Base-by-base conservation (phyloP, 2,329 filamentous ascomycete species). In the Thermothelomyces thermophilus region DNA sequence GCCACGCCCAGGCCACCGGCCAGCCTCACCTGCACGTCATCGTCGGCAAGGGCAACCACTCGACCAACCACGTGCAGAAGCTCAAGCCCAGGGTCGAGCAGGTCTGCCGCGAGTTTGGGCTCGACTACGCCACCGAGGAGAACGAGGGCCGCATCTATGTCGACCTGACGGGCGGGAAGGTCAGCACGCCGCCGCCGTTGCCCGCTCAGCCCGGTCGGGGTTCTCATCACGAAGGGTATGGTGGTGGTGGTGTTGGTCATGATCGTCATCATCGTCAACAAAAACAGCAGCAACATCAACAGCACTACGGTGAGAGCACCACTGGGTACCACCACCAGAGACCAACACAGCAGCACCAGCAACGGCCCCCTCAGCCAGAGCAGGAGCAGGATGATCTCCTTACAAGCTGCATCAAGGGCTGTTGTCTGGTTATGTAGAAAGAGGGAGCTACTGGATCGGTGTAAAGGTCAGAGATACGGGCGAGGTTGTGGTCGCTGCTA, bases 31-130 rank as follows among this genome's bases (percentile, higher is more conserved):
- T 98, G 49, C 90, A 95, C 70, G 90, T 95, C 35, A 96, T 98
- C 62, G 91, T 97, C 26, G 93, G 93, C 63, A 95, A 91, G 69
- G 93, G 93, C 3, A 93, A 94, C 66, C 93, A 98, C 71, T 88
- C 83, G 44, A 73, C 71, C 9, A 79, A 83, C 57, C 86, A 93
- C 62, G 77, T 97, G 20, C 89, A 95, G 68, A 96, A 93, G 75
- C 83, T 98, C 68, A 96, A 95, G 71, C 93, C 93, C n/a, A 79
- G 87, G 54, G 89, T 97, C 37, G 90, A 97, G 71, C 77, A 87
- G 65, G 75, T 97, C 42, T 95, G 91, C 68, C 78, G 74, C 42
- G 86, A 96, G 65, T 70, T 95, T 39, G 88, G 90, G 0, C 73
- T 98, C 48, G 79, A 90, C 61, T 96, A 86, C 68, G 70, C 77